phyloP scores from a whole-genome alignment of 176 grass and related monocot species.

The Zizania latifolia region DNA sequence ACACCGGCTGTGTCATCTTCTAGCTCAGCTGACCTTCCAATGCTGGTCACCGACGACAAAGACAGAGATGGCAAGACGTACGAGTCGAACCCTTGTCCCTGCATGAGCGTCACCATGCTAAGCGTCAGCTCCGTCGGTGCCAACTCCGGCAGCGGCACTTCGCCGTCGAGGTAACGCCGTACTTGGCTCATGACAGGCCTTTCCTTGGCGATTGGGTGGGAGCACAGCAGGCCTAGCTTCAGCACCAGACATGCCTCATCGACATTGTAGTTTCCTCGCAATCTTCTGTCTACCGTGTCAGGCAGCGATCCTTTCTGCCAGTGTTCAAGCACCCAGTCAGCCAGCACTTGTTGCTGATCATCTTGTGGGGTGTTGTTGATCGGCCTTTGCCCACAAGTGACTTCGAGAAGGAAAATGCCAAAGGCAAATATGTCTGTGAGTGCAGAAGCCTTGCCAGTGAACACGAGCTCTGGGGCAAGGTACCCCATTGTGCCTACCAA shows the following conservation, averaged over 20 bases:
- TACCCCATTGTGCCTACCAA: no score
- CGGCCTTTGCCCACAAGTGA: no score
- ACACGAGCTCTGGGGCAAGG: no score
- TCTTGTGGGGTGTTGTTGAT: no score
- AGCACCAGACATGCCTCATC: conserved; percentile 29
- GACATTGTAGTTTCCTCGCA: background rate
- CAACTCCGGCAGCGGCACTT: background rate
- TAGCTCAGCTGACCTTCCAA: background rate
- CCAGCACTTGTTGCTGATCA: no score
- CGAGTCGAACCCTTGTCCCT: background rate
- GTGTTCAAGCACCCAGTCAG: no score
- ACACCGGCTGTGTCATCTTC: background rate
- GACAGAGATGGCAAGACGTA: background rate
- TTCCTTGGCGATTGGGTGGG: background rate
- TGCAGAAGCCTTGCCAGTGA: no score
- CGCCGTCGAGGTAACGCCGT: background rate
- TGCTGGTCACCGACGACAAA: background rate
- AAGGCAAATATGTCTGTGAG: no score
- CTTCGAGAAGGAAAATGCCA: no score
- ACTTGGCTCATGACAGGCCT: conserved; percentile 26
- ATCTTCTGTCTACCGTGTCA: no score
- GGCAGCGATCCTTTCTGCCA: no score
- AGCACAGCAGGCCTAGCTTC: conserved; percentile 25
- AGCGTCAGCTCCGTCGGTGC: background rate
- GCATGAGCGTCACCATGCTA: background rate